Base-by-base conservation (phyloP, 129 eudicot genomes). In the Saposhnikovia divaricata region DNA sequence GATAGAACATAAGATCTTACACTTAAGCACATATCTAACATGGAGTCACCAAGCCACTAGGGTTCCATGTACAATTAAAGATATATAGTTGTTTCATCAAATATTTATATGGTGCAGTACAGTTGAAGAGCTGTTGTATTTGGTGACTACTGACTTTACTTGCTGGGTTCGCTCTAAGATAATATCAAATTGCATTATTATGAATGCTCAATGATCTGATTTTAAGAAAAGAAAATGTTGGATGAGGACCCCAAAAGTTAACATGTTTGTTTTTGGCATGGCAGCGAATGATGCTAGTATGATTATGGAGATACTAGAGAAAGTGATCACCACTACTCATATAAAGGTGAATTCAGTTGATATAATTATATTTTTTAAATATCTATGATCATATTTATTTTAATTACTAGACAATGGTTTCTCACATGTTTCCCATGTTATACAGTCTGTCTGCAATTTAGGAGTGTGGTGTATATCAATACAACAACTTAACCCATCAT, bases 401-500 rank as follows among this genome's bases (percentile, higher is more conserved):
- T 39, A 19, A n/a, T 28, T 18, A 27, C 34, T 65, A 46, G 31
- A 27, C 42, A 27, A 40, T 6, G 19, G 34, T 21, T 78, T 23
- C 76, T 78, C 40, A 78, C 78, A 47, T 77, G 25, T 69, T 75
- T 76, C 76, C 57, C 75, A 23, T 61, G 14, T 48, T 76, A 76
- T 81, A 77, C 88, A 93, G 98, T 83, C 90, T 65, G 92, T 93
- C 81, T 93, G 98, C 83, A 93, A 93, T 87, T 83, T 91, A 83
- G 97, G 92, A 16, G 96, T 91, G 45, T 93, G 98, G 97, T 93
- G 98, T 82, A 78, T 91, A 87, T 91, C 98, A 15, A 88, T 93
- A 68, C 98, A 93, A 81, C 98, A 93, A 81, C 80, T 93, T 55
- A 80, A 77, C 76, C 39, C 88, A 71, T 66, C 81, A 19, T 21